Base-by-base conservation (phyloP, 306 rosid genomes). In the Castanopsis chinensis region DNA sequence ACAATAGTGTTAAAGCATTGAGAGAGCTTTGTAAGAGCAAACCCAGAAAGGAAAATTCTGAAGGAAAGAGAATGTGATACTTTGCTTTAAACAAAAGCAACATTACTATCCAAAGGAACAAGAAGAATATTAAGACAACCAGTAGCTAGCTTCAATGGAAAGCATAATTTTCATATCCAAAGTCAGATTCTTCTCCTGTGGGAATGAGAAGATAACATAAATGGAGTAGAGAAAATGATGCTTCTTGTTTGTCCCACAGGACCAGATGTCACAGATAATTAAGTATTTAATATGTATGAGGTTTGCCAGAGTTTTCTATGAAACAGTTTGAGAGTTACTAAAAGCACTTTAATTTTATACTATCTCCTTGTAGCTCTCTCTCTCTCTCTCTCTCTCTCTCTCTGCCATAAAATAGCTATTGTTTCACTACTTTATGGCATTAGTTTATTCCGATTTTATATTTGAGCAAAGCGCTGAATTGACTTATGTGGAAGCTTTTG, bases 51-150 rank as follows among this genome's bases (percentile, higher is more conserved):
- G 64, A 78, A 64, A 60, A 54, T 58, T 57, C 35, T 70, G 12
- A 21, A 56, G 74, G 56, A 57, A 83, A 72, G 61, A 83, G 89
- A 88, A 88, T 88, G 84, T 78, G 92, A 83, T 88, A 81, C 94
- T 85, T 83, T 80, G 86, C 91, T 87, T 87, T 82, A 79, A 87
- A 80, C 79, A 76, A 81, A 88, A 88, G 91, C 86, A 75, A 74
- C 69, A 85, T 88, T 61, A 77, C 80, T 83, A 75, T 86, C 79
- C 83, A 63, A 73, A 64, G 79, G 78, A 81, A 79, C 69, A 65
- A 80, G 83, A 80, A 41, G 76, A 87, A 88, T 78, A 83, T 81
- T 70, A 75, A 60, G 79, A 75, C 78, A 76, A 75, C n/a, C 67
- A 79, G 78, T 78, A 32, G 80, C 91, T 81, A 32, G 80, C 91